A percentile compares a stretch with the other conserved stretches of the same genome.
These are phyloP conservation scores for Aspergillus niger DNA, from an alignment of 2,329 filamentous ascomycete genomes.

Conservation along the genomic window DNA sequence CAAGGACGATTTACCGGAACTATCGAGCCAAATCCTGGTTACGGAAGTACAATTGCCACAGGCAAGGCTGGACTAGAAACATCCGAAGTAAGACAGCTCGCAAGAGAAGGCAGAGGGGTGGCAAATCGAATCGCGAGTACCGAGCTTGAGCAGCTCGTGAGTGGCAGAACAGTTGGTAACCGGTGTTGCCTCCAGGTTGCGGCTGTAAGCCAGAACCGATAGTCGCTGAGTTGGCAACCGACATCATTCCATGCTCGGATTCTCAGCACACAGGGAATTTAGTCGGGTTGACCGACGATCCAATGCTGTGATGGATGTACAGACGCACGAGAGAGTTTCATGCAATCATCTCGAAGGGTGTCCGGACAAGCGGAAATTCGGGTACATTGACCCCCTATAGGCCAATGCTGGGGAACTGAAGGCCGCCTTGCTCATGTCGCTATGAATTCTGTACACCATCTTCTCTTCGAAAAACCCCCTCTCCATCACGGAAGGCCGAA, in stretches of 20 bases:
- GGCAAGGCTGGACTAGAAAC: conserved; percentile 21
- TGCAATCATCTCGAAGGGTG: conserved; percentile 16
- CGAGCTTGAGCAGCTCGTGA: conserved; percentile 25
- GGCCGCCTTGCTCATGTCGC: conserved; percentile 16
- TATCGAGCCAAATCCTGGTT: conserved; percentile 31
- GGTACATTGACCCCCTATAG: conserved; percentile 15
- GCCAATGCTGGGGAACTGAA: conserved; percentile 15
- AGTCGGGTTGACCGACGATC: conserved; percentile 27
- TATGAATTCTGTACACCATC: conserved; percentile 22
- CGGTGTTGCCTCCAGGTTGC: conserved; percentile 18
- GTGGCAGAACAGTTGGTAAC: conserved; percentile 19
- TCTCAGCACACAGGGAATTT: conserved; percentile 20
- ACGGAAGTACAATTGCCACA: conserved; percentile 26
- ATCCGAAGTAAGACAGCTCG: conserved; percentile 28
- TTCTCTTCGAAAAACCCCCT: conserved; percentile 26
- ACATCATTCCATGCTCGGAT: conserved; percentile 25
- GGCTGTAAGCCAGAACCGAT: conserved; percentile 25
- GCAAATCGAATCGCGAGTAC: conserved; percentile 30
- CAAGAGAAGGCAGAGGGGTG: conserved; percentile 31
- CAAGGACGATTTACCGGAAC: conserved; percentile 23
- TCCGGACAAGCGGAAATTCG: conserved; percentile 21
- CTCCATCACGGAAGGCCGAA: conserved; percentile 27
- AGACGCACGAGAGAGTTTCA: conserved; percentile 12
- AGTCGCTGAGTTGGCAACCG: conserved; percentile 35
- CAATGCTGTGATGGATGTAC: conserved; percentile 22